These are phyloP conservation scores for Fraxinus velutina DNA, from an alignment of 305 asterid species.

Conservation along the genomic window DNA sequence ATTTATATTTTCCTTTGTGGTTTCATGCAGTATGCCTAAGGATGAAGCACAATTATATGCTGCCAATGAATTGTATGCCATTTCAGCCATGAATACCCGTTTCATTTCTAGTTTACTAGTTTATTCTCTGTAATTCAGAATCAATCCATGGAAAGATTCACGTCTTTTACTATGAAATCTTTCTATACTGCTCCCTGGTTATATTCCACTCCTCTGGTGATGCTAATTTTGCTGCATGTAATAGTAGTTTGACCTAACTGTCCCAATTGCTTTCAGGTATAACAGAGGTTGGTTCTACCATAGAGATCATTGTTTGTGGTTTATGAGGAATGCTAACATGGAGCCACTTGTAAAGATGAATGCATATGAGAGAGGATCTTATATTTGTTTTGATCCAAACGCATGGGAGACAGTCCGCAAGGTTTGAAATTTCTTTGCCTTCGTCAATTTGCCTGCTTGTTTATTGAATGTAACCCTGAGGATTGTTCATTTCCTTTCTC, in stretches of 20 bases:
- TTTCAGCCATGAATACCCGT: constrained; percentile 6
- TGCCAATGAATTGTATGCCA: constrained; percentile 80
- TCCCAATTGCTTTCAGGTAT: constrained; percentile 51
- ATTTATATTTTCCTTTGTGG: constrained; percentile 20
- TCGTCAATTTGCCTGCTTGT: background rate
- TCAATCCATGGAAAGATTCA: background rate
- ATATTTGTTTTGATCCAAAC: constrained; percentile 88
- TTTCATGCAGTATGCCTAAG: constrained; percentile 85
- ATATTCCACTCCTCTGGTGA: background rate
- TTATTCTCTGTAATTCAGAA: background rate
- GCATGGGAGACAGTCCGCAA: constrained; percentile 98
- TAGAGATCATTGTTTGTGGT: constrained; percentile 70
- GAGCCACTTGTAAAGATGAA: constrained; percentile 86
- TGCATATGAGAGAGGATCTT: constrained; percentile 82
- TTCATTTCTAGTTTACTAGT: constrained; percentile 4
- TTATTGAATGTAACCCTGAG: background rate
- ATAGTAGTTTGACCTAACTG: background rate
- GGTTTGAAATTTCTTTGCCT: constrained; percentile 40
- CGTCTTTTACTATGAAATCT: constrained; percentile 6
- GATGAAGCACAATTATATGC: constrained; percentile 91
- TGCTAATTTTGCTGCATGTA: constrained; percentile 16
- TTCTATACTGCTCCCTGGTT: background rate
- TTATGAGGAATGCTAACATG: constrained; percentile 63
- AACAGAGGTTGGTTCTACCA: constrained; percentile 96
- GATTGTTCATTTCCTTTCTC: background rate